phyloP scores from a whole-genome alignment of 139 green algal genomes.

The Coelastrella sp. region DNA sequence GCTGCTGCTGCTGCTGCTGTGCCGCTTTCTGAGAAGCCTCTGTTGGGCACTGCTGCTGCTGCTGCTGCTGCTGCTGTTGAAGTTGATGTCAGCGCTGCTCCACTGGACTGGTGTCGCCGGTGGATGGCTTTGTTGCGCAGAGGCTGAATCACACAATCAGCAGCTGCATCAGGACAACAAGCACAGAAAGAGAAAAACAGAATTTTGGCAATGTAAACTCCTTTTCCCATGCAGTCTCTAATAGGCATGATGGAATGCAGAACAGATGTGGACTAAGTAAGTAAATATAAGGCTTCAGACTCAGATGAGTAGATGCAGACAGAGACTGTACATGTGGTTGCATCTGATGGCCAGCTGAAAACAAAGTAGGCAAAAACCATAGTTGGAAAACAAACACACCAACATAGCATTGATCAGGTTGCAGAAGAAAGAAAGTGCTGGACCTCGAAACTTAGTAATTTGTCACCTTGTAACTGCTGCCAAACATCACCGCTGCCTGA shows the following conservation, averaged over 20 bases:
- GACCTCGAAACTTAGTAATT: not conserved
- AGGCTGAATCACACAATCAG: not conserved
- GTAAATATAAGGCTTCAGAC: no score
- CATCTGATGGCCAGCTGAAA: no score
- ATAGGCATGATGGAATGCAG: no score
- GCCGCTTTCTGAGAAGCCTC: not conserved
- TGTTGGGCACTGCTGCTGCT: not conserved
- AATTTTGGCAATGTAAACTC: no score
- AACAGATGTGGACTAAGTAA: no score
- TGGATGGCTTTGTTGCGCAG: not conserved
- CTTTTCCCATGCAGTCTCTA: not conserved
- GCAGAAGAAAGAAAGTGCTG: not conserved
- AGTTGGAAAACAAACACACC: no score
- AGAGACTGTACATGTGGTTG: no score
- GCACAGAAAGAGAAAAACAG: not conserved
- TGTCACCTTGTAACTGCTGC: conserved; percentile 28
- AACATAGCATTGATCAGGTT: not conserved
- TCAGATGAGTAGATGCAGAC: no score
- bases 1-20: conserved; percentile 7
- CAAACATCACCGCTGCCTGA: not conserved
- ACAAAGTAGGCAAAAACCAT: no score
- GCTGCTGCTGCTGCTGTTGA: conserved; percentile 29
- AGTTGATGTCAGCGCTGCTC: conserved; percentile 1
- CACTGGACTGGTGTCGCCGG: conserved; percentile 36
- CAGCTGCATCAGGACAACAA: conserved; percentile 8